Evolutionary conservation across 495 filamentous ascomycete genomes (phyloP).

Genomic region (Haplographium delicatum): DNA sequence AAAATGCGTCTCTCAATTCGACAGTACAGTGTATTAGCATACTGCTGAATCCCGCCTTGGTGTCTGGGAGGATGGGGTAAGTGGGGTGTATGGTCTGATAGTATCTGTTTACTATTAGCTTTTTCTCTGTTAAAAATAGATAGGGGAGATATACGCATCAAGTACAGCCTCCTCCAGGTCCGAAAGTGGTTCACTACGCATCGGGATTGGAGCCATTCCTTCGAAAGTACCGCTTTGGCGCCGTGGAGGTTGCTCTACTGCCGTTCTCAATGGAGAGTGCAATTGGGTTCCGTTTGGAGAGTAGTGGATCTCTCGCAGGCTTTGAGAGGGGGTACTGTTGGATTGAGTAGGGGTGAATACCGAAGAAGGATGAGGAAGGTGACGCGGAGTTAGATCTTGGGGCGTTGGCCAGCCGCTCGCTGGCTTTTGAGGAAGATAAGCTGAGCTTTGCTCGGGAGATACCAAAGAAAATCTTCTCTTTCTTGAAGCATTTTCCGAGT

Average conservation of each 20-base stretch:
- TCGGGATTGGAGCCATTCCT: slow-evolving; percentile 22
- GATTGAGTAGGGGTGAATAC: slow-evolving; percentile 31
- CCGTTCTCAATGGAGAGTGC: slow-evolving; percentile 28
- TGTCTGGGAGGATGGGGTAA: slow-evolving; percentile 68
- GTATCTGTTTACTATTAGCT: slow-evolving; percentile 44
- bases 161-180: slow-evolving; percentile 41
- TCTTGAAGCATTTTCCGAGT: slow-evolving; percentile 32
- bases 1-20: slow-evolving; percentile 63
- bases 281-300: slow-evolving; percentile 39
- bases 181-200: slow-evolving; percentile 25
- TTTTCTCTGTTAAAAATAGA: not conserved
- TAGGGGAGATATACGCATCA: slow-evolving; percentile 43
- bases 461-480: slow-evolving; percentile 53
- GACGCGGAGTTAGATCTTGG: slow-evolving; percentile 6
- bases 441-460: slow-evolving; percentile 38
- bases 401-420: slow-evolving; percentile 14
- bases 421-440: slow-evolving; percentile 40
- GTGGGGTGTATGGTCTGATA: slow-evolving; percentile 65
- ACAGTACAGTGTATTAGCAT: slow-evolving; percentile 56
- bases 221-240: slow-evolving; percentile 31
- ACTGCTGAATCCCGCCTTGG: slow-evolving; percentile 55
- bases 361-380: slow-evolving; percentile 19
- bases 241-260: slow-evolving; percentile 22
- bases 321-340: slow-evolving; percentile 13
- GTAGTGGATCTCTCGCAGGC: slow-evolving; percentile 24